phyloP scores from a whole-genome alignment of 345 rosid genomes.

The Arabidopsis arenosa region DNA sequence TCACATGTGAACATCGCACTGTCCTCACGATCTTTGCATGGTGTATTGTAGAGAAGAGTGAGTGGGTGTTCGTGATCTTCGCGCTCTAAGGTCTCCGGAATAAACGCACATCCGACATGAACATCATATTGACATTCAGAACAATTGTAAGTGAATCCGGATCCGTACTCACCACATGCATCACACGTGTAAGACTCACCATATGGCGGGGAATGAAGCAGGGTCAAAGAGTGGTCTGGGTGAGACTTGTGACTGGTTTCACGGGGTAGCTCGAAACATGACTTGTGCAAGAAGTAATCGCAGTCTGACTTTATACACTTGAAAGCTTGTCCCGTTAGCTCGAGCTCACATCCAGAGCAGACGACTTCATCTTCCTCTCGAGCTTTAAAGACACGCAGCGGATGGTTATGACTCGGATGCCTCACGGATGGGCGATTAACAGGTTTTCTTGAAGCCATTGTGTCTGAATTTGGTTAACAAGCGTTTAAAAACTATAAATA shows the following conservation, averaged over 20 bases:
- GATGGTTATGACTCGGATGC: constrained; percentile 40
- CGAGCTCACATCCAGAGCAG: constrained; percentile 39
- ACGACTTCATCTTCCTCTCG: constrained; percentile 21
- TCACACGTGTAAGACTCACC: constrained; percentile 21
- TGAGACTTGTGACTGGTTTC: constrained; percentile 34
- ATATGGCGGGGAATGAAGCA: constrained; percentile 29
- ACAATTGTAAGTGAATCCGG: constrained; percentile 33
- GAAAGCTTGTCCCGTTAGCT: constrained; percentile 34
- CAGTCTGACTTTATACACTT: constrained; percentile 33
- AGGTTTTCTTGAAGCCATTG: constrained; percentile 33
- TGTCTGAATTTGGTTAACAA: not conserved
- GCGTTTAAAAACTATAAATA: not conserved
- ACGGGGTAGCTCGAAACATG: constrained; percentile 33
- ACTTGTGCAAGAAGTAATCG: constrained; percentile 42
- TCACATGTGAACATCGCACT: constrained; percentile 19
- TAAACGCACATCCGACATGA: constrained; percentile 40
- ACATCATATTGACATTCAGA: constrained; percentile 38
- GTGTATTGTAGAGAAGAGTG: constrained; percentile 11
- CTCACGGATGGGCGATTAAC: constrained; percentile 20
- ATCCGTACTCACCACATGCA: constrained; percentile 34
- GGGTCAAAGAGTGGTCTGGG: constrained; percentile 21
- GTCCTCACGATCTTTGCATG: constrained; percentile 27
- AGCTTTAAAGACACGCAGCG: constrained; percentile 11
- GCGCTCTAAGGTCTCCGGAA: constrained; percentile 28
- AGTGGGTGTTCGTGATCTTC: constrained; percentile 35